phyloP scores from a whole-genome alignment of 2,329 filamentous ascomycete species.

The Calonectria pauciramosa region DNA sequence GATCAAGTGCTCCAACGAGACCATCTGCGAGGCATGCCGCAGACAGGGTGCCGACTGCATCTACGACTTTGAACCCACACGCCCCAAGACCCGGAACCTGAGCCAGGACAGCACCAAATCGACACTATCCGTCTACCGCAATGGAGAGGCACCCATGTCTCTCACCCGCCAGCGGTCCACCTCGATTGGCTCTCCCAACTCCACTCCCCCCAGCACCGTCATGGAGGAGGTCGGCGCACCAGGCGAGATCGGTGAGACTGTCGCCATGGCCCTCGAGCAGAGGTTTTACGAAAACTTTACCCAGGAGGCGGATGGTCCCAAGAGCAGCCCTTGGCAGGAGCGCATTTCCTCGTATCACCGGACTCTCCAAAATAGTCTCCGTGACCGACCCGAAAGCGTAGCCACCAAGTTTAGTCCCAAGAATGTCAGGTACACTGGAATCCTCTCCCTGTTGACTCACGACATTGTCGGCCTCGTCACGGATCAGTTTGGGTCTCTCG shows the following conservation, averaged over 20 bases:
- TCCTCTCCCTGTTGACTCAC: conserved; percentile 47
- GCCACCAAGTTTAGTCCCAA: conserved; percentile 35
- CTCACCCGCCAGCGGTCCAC: conserved; percentile 43
- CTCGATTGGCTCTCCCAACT: conserved; percentile 42
- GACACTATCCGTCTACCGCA: conserved; percentile 28
- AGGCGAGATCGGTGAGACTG: conserved; percentile 40
- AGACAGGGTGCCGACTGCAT: conserved; percentile 54
- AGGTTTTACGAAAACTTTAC: conserved; percentile 48
- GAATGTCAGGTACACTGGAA: conserved; percentile 42
- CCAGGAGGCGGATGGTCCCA: conserved; percentile 23
- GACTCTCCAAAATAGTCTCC: conserved; percentile 22
- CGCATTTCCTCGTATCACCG: conserved; percentile 37
- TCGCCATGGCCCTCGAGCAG: conserved; percentile 48
- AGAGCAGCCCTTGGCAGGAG: conserved; percentile 41
- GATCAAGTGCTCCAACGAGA: conserved; percentile 56
- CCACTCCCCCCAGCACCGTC: conserved; percentile 39
- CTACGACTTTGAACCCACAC: conserved; percentile 53
- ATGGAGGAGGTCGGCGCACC: conserved; percentile 36
- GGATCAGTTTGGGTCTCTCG: conserved; percentile 49
- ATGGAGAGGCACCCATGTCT: conserved; percentile 31
- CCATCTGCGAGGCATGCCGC: conserved; percentile 54
- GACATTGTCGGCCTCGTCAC: conserved; percentile 50
- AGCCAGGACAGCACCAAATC: conserved; percentile 45
- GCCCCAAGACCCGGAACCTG: conserved; percentile 46
- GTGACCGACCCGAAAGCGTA: conserved; percentile 32